Evolutionary conservation across 1,139 yeast genomes (phyloP).

Genomic region (Candida tropicalis): DNA sequence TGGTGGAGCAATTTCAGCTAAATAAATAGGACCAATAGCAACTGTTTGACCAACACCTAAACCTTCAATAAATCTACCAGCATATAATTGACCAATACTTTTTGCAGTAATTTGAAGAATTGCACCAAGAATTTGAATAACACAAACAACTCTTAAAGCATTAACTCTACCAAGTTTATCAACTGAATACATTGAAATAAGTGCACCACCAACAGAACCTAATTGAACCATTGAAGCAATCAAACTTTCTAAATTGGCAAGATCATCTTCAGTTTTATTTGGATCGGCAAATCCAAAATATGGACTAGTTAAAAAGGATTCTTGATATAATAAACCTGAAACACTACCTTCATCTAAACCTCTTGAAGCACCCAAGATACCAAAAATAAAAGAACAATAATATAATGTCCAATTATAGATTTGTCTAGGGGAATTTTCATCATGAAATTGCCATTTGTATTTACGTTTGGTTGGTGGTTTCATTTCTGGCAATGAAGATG

Average conservation of each 20-base stretch:
- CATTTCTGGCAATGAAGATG: neutral
- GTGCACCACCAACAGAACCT: conserved; percentile 60
- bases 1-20: conserved; percentile 37
- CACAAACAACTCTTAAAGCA: conserved; percentile 48
- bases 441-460: conserved; percentile 16
- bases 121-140: conserved; percentile 49
- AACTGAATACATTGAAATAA: conserved; percentile 46
- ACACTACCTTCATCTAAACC: conserved; percentile 59
- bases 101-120: conserved; percentile 50
- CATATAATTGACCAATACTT: conserved; percentile 51
- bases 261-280: conserved; percentile 30
- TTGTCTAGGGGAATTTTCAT: conserved; percentile 48
- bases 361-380: conserved; percentile 59
- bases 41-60: conserved; percentile 61
- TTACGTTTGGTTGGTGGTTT: neutral
- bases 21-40: conserved; percentile 52
- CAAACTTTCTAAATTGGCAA: conserved; percentile 54
- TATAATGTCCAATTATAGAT: conserved; percentile 50
- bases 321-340: conserved; percentile 2
- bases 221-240: conserved; percentile 65
- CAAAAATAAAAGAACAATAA: conserved; percentile 53
- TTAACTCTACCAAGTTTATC: conserved; percentile 59
- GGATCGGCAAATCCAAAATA: conserved; percentile 49
- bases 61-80: conserved; percentile 58
- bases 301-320: conserved; percentile 21